phyloP scores from a whole-genome alignment of 1,139 yeast genomes.

The Magnusiomyces clavatus region DNA sequence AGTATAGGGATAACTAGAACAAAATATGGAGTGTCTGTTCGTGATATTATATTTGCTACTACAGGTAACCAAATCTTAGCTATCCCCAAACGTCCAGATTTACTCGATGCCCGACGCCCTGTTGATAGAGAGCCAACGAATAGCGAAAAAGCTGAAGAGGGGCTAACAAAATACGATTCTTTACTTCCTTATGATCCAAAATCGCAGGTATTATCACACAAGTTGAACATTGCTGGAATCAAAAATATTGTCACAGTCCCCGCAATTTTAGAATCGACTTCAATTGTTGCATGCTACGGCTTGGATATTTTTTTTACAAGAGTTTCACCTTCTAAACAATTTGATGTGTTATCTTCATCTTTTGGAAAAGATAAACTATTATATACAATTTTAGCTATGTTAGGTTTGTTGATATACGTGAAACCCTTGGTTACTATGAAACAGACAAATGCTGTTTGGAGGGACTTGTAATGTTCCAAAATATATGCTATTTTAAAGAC shows the following conservation, averaged over 20 bases:
- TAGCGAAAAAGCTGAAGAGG: conserved; percentile 50
- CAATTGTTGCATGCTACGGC: conserved; percentile 60
- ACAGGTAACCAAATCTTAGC: conserved; percentile 55
- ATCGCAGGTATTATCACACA: conserved; percentile 36
- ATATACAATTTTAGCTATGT: conserved; percentile 48
- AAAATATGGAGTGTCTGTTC: conserved; percentile 64
- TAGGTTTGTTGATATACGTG: conserved; percentile 40
- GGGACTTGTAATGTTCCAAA: conserved; percentile 1
- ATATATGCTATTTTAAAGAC: background rate
- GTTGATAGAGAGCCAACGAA: conserved; percentile 45
- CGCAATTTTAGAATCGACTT: conserved; percentile 75
- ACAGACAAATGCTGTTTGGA: conserved; percentile 22
- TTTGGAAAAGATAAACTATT: conserved; percentile 64
- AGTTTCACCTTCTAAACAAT: conserved; percentile 74
- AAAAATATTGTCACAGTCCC: conserved; percentile 42
- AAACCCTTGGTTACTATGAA: conserved; percentile 54
- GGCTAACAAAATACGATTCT: conserved; percentile 52
- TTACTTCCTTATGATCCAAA: conserved; percentile 43
- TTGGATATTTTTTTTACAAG: conserved; percentile 67
- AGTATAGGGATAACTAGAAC: conserved; percentile 55
- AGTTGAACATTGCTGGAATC: conserved; percentile 30
- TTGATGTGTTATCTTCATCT: conserved; percentile 60
- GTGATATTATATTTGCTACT: conserved; percentile 55
- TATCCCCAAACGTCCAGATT: conserved; percentile 47
- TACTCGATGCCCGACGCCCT: conserved; percentile 34